Base-by-base conservation (phyloP, 2,329 filamentous ascomycete genomes). In the Verticillium albo-atrum region DNA sequence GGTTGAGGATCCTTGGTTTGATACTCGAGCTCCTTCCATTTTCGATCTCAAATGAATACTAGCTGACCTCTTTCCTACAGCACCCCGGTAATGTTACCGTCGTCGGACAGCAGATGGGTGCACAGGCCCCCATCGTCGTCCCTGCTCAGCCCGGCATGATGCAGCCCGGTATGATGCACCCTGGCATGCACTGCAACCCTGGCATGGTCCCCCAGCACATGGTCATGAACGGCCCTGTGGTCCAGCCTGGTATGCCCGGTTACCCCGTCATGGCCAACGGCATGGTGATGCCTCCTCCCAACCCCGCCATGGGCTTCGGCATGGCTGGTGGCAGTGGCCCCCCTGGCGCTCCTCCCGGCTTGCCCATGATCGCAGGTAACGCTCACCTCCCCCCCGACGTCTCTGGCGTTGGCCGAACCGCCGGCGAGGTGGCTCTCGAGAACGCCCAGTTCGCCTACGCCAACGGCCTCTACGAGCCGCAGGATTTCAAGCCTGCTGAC, bases 401-500 rank as follows among this genome's bases (percentile, higher is more conserved):
- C 61, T 71, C 79, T 71, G 77, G 82, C 59, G 66, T 84, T 56
- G 82, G 82, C 62, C 78, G 77, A 63, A 86, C 82, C 1, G 71
- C 73, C 35, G 69, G 68, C 59, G 82, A 86, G 68, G 69, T 80
- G 52, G 71, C 75, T 34, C 68, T 78, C 23, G 76, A 80, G 60
- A 79, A 82, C 68, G 70, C 77, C 52, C 73, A 81, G 65, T 77
- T 81, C 63, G 79, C 81, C n/a, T 68, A 78, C 61, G 70, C 74
- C 63, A 82, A 81, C 69, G 75, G 77, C 64, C 73, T 82, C 64
- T 78, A 81, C 64, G 79, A 84, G 70, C 79, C 82, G 17, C 84
- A 88, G 75, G 84, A 87, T 65, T 85, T 87, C 68, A 84, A 86
- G 71, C 86, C 86, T 2, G 77, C 79, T 23, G 85, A 88, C 67